phyloP scores from a whole-genome alignment of 768 basidiomycete species.

The Naganishia kalamii region DNA sequence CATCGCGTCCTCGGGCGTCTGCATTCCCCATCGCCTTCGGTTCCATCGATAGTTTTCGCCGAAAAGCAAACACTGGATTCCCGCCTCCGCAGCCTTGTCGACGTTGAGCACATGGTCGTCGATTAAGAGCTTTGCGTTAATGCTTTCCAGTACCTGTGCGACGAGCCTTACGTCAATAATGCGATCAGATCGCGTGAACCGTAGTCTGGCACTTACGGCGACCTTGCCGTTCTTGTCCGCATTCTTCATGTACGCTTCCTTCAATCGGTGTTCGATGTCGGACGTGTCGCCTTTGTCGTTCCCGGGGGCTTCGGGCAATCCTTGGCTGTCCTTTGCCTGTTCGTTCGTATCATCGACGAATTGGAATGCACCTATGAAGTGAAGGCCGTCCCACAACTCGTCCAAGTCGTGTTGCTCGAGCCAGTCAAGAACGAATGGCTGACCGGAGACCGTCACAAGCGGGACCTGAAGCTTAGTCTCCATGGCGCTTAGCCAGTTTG shows the following conservation, averaged over 20 bases:
- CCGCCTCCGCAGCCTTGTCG: constrained; percentile 24
- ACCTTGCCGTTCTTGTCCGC: constrained; percentile 30
- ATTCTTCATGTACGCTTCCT: constrained; percentile 24
- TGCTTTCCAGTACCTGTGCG: constrained; percentile 32
- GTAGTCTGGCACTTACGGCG: constrained; percentile 24
- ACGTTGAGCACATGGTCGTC: constrained; percentile 38
- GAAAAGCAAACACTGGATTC: constrained; percentile 34
- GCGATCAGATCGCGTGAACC: neutral
- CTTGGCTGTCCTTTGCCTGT: neutral
- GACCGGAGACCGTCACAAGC: neutral
- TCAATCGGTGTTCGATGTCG: constrained; percentile 26
- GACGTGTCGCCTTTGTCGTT: neutral
- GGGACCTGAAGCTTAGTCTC: neutral
- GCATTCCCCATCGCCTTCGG: constrained; percentile 26
- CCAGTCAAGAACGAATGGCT: constrained; percentile 29
- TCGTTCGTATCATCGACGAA: neutral
- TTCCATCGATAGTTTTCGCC: constrained; percentile 34
- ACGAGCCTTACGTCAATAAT: neutral
- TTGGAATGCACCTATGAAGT: constrained; percentile 19
- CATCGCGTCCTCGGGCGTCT: constrained; percentile 33
- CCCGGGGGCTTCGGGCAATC: neutral
- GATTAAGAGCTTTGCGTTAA: constrained; percentile 38
- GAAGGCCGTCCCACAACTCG: constrained; percentile 14
- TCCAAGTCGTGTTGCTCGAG: constrained; percentile 25
- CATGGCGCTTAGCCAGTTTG: neutral